These are phyloP conservation scores for Mimosa pudica DNA, from an alignment of 306 rosid genomes.

Conservation along the genomic window DNA sequence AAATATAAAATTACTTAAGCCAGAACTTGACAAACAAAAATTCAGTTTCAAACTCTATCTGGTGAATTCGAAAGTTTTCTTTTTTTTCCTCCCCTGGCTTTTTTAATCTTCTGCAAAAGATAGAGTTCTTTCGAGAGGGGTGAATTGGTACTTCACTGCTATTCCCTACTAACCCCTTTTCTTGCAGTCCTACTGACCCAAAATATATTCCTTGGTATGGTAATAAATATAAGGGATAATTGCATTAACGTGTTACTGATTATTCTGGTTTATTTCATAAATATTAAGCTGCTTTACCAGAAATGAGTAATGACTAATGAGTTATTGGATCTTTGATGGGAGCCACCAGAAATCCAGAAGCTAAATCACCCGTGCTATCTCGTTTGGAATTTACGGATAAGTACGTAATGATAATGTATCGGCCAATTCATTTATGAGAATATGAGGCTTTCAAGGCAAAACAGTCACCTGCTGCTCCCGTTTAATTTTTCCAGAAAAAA, in stretches of 20 bases:
- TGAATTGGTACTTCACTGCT: background rate
- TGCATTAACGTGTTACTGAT: slow-evolving; percentile 37
- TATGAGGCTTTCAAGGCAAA: slow-evolving; percentile 24
- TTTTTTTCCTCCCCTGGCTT: background rate
- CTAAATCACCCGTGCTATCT: slow-evolving; percentile 30
- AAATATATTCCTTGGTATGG: background rate
- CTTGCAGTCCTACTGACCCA: background rate
- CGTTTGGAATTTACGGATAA: slow-evolving; percentile 20
- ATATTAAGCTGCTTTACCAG: slow-evolving; percentile 41
- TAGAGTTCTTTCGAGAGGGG: background rate
- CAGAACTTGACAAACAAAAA: background rate
- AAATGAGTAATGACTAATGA: slow-evolving; percentile 27
- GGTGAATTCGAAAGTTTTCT: background rate
- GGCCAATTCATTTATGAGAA: slow-evolving; percentile 34
- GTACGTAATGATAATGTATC: slow-evolving; percentile 30
- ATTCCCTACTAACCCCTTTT: slow-evolving; percentile 10
- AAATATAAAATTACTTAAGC: background rate
- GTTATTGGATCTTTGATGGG: slow-evolving; percentile 33
- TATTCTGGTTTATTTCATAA: slow-evolving; percentile 36
- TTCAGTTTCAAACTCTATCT: background rate
- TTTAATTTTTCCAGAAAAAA: background rate
- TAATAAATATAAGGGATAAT: slow-evolving; percentile 12
- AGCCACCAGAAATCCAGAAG: slow-evolving; percentile 46
- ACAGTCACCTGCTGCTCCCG: background rate
- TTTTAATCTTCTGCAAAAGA: background rate